Base-by-base conservation (phyloP, 1,284 basidiomycete species). In the Tilletiaria anomala region DNA sequence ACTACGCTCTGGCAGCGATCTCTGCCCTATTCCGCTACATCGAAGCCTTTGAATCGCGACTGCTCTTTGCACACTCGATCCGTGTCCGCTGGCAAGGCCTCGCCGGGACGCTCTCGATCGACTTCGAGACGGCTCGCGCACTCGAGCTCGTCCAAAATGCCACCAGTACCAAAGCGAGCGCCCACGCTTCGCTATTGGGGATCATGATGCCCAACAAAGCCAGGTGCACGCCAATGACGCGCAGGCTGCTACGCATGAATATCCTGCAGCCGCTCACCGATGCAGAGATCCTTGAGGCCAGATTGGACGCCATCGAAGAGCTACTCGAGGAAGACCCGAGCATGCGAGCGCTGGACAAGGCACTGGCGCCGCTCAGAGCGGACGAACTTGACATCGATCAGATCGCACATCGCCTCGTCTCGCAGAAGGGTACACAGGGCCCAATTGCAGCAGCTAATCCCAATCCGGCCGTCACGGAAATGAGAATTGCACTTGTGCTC, bases 181-280 rank as follows among this genome's bases (percentile, higher is more conserved):
- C n/a, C n/a, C n/a, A n/a, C n/a, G n/a, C n/a, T n/a, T n/a, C n/a
- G n/a, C n/a, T n/a, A n/a, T n/a, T n/a, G n/a, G n/a, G n/a, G n/a
- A n/a, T n/a, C n/a, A n/a, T n/a, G n/a, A n/a, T n/a, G n/a, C n/a
- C n/a, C n/a, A n/a, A n/a, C n/a, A n/a, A n/a, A n/a, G n/a, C n/a
- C n/a, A n/a, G n/a, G n/a, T n/a, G n/a, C 54, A 93, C 88, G 0
- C 78, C 84, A 0, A 91, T 93, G 86, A 87, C 79, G 1, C 69
- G 76, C 4, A 74, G 87, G 10, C 71, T 88, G 22, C 69, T 94
- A 22, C 75, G 84, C 39, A 75, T 79, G 19, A 87, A 80, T 46
- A 75, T 96, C 16, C 73, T 94, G 8, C 80, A 86, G 19, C 89
- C 89, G 0, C 72, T 82, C 35, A 83, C 80, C 36, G 73, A 85